These are phyloP conservation scores for Epicoccum sorghinum DNA, from an alignment of 2,329 filamentous ascomycete genomes.

Conservation along the genomic window DNA sequence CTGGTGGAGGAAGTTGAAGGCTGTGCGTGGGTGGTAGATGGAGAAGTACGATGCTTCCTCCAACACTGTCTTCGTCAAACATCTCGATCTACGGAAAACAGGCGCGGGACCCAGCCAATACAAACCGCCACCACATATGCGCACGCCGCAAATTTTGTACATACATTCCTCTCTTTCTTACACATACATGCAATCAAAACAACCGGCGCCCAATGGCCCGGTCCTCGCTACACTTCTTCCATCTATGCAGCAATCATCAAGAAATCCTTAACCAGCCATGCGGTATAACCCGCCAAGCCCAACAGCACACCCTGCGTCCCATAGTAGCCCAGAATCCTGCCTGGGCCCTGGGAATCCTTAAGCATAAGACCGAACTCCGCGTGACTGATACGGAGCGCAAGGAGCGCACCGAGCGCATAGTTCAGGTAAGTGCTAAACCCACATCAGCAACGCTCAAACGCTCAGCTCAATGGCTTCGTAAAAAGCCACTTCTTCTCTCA, in stretches of 20 bases:
- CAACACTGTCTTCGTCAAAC: too few relatives aligned
- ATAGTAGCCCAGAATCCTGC: slow-evolving; percentile 37
- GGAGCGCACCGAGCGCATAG: slow-evolving; percentile 46
- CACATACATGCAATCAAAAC: too few relatives aligned
- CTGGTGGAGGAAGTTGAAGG: slow-evolving; percentile 51
- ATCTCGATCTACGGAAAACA: too few relatives aligned
- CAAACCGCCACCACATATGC: too few relatives aligned
- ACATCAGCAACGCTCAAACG: not conserved
- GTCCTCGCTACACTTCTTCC: not conserved
- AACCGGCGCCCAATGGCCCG: too few relatives aligned
- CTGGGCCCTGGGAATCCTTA: slow-evolving; percentile 28
- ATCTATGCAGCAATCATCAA: slow-evolving; percentile 26
- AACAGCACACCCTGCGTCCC: slow-evolving; percentile 40
- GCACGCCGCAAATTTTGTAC: too few relatives aligned
- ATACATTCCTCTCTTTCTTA: too few relatives aligned
- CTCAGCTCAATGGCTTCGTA: not conserved
- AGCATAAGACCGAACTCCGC: slow-evolving; percentile 48
- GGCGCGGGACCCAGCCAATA: too few relatives aligned
- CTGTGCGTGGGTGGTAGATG: slow-evolving; percentile 20
- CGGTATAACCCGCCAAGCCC: slow-evolving; percentile 37
- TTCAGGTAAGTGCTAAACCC: slow-evolving; percentile 40
- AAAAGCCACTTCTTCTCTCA: too few relatives aligned
- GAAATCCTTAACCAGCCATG: slow-evolving; percentile 41
- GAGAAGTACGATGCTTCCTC: not conserved
- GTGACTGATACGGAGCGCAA: slow-evolving; percentile 50